Evolutionary conservation across 352 stramenopile genomes (phyloP).

Genomic region (Lagenidium giganteum): DNA sequence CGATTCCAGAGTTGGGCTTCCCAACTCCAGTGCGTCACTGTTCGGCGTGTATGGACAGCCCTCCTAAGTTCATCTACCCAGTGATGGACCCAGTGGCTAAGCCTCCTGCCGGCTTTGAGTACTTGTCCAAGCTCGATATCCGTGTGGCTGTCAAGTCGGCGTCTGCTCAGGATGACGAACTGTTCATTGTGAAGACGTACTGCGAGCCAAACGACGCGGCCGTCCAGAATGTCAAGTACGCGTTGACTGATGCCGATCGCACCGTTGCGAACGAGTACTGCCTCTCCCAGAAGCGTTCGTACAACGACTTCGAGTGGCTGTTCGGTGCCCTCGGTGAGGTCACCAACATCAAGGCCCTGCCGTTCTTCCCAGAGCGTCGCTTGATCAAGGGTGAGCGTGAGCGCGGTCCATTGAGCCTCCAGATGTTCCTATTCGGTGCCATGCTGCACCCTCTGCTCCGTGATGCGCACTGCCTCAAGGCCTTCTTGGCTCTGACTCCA

Average conservation of each 20-base stretch:
- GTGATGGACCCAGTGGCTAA: slow-evolving; percentile 76
- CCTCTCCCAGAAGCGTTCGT: slow-evolving; percentile 58
- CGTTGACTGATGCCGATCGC: slow-evolving; percentile 50
- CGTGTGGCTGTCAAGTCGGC: slow-evolving; percentile 49
- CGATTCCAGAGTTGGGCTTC: slow-evolving; percentile 80
- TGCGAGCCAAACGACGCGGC: slow-evolving; percentile 67
- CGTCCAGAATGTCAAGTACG: slow-evolving; percentile 43
- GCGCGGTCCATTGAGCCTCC: slow-evolving; percentile 39
- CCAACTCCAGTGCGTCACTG: slow-evolving; percentile 75
- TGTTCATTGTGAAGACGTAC: slow-evolving; percentile 75
- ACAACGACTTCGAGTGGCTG: slow-evolving; percentile 84
- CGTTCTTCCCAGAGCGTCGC: slow-evolving; percentile 75
- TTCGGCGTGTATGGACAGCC: slow-evolving; percentile 70
- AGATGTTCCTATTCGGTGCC: slow-evolving; percentile 78
- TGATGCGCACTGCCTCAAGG: slow-evolving; percentile 77
- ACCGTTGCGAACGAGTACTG: slow-evolving; percentile 78
- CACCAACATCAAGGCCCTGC: slow-evolving; percentile 78
- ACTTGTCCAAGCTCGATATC: slow-evolving; percentile 81
- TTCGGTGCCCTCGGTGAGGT: slow-evolving; percentile 67
- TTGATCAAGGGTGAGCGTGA: slow-evolving; percentile 39
- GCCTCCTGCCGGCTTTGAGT: slow-evolving; percentile 78
- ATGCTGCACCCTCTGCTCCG: slow-evolving; percentile 78
- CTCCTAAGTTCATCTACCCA: slow-evolving; percentile 72
- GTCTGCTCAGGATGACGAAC: slow-evolving; percentile 36
- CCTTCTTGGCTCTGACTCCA: slow-evolving; percentile 68